Conservation (phyloP, 371 early-diverging fungal species). For the Mucor sp. region DNA sequence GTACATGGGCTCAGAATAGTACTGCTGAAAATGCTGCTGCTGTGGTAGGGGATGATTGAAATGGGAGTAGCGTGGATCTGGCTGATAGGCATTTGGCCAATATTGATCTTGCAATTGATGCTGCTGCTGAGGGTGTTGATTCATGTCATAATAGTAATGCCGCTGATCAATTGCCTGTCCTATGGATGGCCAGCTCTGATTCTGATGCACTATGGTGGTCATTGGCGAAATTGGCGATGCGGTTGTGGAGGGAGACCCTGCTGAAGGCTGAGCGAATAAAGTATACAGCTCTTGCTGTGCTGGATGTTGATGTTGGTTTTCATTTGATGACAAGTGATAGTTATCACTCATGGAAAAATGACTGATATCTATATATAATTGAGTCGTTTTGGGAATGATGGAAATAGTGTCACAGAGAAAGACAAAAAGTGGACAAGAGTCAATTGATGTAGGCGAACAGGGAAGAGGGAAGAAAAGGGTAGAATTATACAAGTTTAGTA, state of each 20-base stretch:
- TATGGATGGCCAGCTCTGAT: background rate
- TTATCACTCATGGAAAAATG: slow-evolving; percentile 11
- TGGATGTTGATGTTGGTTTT: background rate
- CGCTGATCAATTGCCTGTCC: background rate
- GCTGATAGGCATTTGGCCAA: background rate
- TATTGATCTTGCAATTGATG: background rate
- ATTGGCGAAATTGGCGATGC: slow-evolving; percentile 4
- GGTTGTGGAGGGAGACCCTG: background rate
- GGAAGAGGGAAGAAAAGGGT: background rate
- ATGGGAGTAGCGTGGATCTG: background rate
- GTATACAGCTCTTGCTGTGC: background rate
- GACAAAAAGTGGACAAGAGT: background rate
- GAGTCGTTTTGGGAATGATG: background rate
- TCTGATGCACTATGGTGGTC: background rate
- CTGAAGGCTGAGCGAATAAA: background rate
- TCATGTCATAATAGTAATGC: background rate
- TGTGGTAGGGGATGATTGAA: background rate
- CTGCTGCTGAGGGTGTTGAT: slow-evolving; percentile 3
- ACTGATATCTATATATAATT: background rate
- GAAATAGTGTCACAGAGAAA: background rate
- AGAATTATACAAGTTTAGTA: background rate
- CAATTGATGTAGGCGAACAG: background rate
- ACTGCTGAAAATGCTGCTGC: background rate
- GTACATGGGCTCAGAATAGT: background rate
- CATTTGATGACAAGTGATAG: slow-evolving; percentile 5